Conservation (phyloP, 495 filamentous ascomycete genomes). For the Penicillium subrubescens region DNA sequence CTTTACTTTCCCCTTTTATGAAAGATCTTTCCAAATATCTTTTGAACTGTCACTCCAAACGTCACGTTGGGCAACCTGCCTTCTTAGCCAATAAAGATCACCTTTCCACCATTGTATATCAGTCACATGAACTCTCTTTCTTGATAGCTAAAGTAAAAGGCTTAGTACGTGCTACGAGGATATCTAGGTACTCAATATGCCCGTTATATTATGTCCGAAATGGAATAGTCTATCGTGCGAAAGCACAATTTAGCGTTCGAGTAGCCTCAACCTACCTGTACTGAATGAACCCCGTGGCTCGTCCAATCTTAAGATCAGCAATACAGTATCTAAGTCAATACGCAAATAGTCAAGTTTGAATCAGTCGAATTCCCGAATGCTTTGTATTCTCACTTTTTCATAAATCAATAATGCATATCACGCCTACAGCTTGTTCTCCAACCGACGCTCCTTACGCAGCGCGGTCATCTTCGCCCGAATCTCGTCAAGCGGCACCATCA, state of each 20-base stretch:
- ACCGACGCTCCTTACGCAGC: conserved; percentile 65
- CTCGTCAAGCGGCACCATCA: conserved; percentile 74
- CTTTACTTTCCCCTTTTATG: too few relatives aligned
- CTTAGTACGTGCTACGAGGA: too few relatives aligned
- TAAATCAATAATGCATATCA: conserved; percentile 11
- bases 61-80: too few relatives aligned
- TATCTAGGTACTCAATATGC: too few relatives aligned
- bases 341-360: conserved; percentile 2
- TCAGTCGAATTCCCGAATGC: conserved; percentile 12
- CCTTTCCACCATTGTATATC: too few relatives aligned
- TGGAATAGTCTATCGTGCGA: neutral
- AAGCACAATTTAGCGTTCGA: too few relatives aligned
- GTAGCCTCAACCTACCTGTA: neutral
- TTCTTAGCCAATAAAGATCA: too few relatives aligned
- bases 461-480: conserved; percentile 70
- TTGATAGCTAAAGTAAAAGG: too few relatives aligned
- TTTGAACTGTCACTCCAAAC: too few relatives aligned
- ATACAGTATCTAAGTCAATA: neutral
- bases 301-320: neutral
- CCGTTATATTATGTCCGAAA: too few relatives aligned
- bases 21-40: too few relatives aligned
- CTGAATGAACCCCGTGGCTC: neutral
- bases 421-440: conserved; percentile 53
- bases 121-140: too few relatives aligned
- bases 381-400: conserved; percentile 21